Evolutionary conservation across 164 flowering plant genomes (phyloP).

Genomic region (Vitis rotundifolia): DNA sequence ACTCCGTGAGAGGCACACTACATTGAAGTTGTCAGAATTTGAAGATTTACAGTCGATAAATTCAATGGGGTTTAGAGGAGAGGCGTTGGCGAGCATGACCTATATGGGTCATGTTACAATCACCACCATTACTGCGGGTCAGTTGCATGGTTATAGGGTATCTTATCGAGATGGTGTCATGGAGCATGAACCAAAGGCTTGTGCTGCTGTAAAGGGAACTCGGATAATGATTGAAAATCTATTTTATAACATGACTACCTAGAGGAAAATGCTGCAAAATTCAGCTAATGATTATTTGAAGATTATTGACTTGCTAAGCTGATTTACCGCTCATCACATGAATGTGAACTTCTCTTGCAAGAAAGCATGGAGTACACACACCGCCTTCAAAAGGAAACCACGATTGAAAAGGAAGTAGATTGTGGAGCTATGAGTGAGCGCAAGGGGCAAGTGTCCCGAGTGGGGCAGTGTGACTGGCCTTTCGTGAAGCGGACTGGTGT

Average conservation of each 20-base stretch:
- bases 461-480: no score
- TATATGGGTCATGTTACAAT: conserved; percentile 95
- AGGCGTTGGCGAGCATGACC: conserved; percentile 99
- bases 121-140: conserved; percentile 87
- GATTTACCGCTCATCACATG: conserved; percentile 86
- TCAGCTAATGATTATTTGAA: conserved; percentile 93
- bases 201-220: conserved; percentile 99
- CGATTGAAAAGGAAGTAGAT: no score
- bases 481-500: no score
- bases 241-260: conserved; percentile 91
- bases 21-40: conserved; percentile 75
- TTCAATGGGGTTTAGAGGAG: conserved; percentile 99
- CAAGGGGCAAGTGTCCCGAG: no score
- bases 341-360: conserved; percentile 84
- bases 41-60: conserved; percentile 84
- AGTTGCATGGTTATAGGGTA: conserved; percentile 93
- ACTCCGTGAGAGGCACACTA: conserved; percentile 93
- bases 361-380: no score
- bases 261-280: conserved; percentile 86
- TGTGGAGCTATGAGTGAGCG: no score
- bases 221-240: conserved; percentile 95
- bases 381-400: no score
- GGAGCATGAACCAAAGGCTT: conserved; percentile 91
- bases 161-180: conserved; percentile 93
- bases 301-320: conserved; percentile 86